phyloP scores from a whole-genome alignment of 176 grass and related monocot species.

The Raddia distichophylla region DNA sequence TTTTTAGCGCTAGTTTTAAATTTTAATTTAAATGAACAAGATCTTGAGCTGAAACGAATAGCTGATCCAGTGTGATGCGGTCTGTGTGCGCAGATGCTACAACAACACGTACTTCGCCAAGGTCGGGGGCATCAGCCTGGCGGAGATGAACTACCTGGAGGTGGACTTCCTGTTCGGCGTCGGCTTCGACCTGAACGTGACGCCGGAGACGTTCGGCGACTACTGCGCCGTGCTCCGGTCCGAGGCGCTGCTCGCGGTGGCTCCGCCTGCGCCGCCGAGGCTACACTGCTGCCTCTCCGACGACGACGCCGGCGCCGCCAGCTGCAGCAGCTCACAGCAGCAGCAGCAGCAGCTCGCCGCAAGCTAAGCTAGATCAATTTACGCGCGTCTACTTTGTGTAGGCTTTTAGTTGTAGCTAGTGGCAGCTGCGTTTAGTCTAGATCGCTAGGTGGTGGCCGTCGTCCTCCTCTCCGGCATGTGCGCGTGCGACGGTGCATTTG shows the following conservation, averaged over 20 bases:
- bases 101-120: constrained; percentile 65
- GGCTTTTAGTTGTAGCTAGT: neutral
- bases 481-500: neutral
- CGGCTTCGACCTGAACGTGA: constrained; percentile 59
- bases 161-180: constrained; percentile 61
- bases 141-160: constrained; percentile 75
- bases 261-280: constrained; percentile 32
- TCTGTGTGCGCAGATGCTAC: constrained; percentile 45
- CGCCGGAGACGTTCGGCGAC: constrained; percentile 51
- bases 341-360: constrained; percentile 40
- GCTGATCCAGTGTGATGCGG: neutral
- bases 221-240: constrained; percentile 62
- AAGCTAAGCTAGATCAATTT: neutral
- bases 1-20: no score
- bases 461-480: neutral
- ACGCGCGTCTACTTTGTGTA: neutral
- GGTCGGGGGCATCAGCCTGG: constrained; percentile 60
- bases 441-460: constrained; percentile 7
- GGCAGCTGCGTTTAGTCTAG: constrained; percentile 5
- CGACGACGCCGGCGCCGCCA: constrained; percentile 38
- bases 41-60: neutral
- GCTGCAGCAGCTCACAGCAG: constrained; percentile 39
- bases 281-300: constrained; percentile 58
- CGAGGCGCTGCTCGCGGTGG: constrained; percentile 44
- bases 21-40: no score